A percentile compares a stretch with the other conserved stretches of the same genome.
phyloP scores from a whole-genome alignment of 306 rosid species.

The Delonix regia region DNA sequence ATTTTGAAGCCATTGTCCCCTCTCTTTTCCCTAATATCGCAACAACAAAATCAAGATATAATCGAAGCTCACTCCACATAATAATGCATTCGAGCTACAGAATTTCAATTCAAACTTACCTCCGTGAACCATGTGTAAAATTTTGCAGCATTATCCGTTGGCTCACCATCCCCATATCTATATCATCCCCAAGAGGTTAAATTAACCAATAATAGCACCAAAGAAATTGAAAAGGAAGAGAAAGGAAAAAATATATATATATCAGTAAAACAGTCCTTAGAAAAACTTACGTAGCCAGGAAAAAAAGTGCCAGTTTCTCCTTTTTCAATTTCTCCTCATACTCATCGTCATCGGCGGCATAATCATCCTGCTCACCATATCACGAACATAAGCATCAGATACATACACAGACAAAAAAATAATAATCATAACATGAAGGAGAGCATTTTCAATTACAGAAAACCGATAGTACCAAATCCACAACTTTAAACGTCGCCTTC shows the following conservation, averaged over 20 bases:
- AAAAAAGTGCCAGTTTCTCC: constrained; percentile 73
- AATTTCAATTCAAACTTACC: constrained; percentile 44
- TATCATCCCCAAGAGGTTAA: constrained; percentile 37
- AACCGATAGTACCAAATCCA: constrained; percentile 70
- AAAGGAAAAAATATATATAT: not conserved
- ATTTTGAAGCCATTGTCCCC: constrained; percentile 76
- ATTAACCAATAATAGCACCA: not conserved
- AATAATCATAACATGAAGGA: constrained; percentile 6
- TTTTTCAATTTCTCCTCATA: constrained; percentile 76
- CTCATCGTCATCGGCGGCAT: constrained; percentile 78
- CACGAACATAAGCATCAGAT: constrained; percentile 25
- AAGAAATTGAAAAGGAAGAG: not conserved
- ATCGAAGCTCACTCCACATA: constrained; percentile 3
- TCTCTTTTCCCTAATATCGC: constrained; percentile 73
- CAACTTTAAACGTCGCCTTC: constrained; percentile 70
- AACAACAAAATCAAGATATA: constrained; percentile 21
- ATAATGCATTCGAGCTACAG: not conserved
- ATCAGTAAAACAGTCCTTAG: too few relatives aligned
- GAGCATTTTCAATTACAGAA: not conserved
- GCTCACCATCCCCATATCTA: constrained; percentile 99
- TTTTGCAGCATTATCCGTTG: constrained; percentile 94
- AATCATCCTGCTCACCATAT: constrained; percentile 70
- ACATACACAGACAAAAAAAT: constrained; percentile 8
- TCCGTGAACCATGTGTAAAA: constrained; percentile 94
- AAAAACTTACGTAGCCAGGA: constrained; percentile 88